A percentile compares a stretch with the other conserved stretches of the same genome.
Evolutionary conservation across 768 basidiomycete genomes (phyloP).

Genomic region (Phaeotremella skinneri): DNA sequence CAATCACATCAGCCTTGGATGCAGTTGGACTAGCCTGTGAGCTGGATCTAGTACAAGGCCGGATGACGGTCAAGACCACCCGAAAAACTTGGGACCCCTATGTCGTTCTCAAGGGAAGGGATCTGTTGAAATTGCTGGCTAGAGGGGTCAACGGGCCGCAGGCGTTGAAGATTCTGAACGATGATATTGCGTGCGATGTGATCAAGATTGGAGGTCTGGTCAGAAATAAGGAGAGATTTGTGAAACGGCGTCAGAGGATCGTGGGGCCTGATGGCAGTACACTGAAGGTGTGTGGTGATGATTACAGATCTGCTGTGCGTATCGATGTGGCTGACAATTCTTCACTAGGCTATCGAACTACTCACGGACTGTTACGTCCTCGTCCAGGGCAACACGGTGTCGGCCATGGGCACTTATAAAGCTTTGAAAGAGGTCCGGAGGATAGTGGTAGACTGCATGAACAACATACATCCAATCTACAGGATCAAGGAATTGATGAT

Average conservation of each 20-base stretch:
- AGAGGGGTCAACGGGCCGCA: conserved; percentile 73
- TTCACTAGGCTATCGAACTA: conserved; percentile 96
- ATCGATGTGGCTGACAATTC: not conserved
- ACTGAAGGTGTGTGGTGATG: conserved; percentile 69
- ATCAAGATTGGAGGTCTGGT: conserved; percentile 96
- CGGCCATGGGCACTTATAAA: conserved; percentile 95
- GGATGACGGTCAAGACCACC: conserved; percentile 95
- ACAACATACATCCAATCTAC: conserved; percentile 98
- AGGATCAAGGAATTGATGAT: conserved; percentile 99
- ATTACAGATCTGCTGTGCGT: not conserved
- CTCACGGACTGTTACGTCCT: conserved; percentile 95
- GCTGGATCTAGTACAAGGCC: conserved; percentile 91
- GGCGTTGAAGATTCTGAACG: conserved; percentile 85
- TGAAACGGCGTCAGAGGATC: conserved; percentile 91
- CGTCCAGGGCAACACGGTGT: conserved; percentile 96
- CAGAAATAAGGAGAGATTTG: conserved; percentile 92
- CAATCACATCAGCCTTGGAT: conserved; percentile 79
- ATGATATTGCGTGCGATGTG: conserved; percentile 87
- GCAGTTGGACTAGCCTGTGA: conserved; percentile 71
- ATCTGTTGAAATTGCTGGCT: conserved; percentile 91
- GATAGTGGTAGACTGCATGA: conserved; percentile 99
- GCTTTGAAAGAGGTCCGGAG: conserved; percentile 91
- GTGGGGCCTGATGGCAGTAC: conserved; percentile 98
- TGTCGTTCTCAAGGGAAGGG: conserved; percentile 90
- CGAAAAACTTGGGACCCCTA: conserved; percentile 97